Percentiles rank a stretch among this genome's conserved stretches.
Conservation (phyloP, 495 filamentous ascomycete genomes). For the Xylaria sp. region DNA sequence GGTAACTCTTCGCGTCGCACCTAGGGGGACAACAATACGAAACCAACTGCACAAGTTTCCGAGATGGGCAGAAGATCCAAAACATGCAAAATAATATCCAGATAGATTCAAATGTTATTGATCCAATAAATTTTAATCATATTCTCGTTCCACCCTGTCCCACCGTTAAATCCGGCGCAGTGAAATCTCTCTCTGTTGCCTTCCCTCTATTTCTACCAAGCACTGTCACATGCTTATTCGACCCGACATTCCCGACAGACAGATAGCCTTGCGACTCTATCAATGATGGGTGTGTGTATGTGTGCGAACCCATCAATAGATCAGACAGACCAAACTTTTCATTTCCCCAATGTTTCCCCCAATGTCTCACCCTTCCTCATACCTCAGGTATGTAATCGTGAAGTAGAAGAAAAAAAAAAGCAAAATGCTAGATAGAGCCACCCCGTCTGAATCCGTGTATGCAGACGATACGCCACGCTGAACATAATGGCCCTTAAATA, state of each 20-base stretch:
- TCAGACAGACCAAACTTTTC: background rate
- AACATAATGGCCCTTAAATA: background rate
- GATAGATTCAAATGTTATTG: background rate
- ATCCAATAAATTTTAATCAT: background rate
- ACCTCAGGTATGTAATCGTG: background rate
- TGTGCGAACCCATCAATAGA: background rate
- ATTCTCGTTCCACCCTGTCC: background rate
- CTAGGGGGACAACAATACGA: background rate
- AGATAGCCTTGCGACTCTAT: background rate
- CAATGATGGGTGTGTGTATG: background rate
- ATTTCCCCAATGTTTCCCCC: background rate
- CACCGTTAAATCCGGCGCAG: background rate
- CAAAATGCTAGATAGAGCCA: background rate
- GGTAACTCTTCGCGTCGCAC: background rate
- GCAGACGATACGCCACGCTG: slow-evolving; percentile 23
- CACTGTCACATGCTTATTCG: background rate
- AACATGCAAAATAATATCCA: no score
- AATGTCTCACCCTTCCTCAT: background rate
- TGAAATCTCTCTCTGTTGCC: no score
- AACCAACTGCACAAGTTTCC: background rate
- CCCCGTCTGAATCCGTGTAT: slow-evolving; percentile 4
- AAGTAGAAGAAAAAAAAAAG: background rate
- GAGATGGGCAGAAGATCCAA: background rate
- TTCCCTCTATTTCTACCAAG: background rate
- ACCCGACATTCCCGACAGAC: background rate